Base-by-base conservation (phyloP, 345 rosid genomes). In the Acer negundo region DNA sequence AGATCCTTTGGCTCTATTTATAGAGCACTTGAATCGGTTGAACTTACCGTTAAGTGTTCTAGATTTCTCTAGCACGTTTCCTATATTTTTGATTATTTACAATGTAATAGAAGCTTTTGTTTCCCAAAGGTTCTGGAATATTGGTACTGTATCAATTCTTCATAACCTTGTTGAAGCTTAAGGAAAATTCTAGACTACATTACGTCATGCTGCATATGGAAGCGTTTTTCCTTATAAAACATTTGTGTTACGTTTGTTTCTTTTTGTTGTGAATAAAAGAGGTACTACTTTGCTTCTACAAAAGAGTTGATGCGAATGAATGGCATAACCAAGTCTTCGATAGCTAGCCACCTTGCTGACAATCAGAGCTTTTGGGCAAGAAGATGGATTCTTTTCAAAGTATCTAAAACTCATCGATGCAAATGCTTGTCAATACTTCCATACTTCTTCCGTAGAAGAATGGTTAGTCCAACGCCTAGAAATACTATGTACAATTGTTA, bases 381-480 rank as follows among this genome's bases (percentile, higher is more conserved):
- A 82, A 62, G 90, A 86, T 0, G 80, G 89, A 3, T 89, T 90
- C 87, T 84, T 86, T 61, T 63, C 82, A 6, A 82, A 79, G 78
- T 77, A 79, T 77, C 77, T 90, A 23, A 53, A 77, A 69, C 87
- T 90, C 56, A 80, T 84, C 4, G 89, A 90, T 76, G 71, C 73
- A 35, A 85, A 87, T 83, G 89, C 94, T 20, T 83, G 90, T 73
- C 72, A 85, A 7, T 79, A 80, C 82, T 89, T 90, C 67, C 86
- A 89, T 67, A 79, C 79, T 59, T 89, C 84, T 77, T 72, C 89
- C 0, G 88, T 89, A 35, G 84, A 83, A 11, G 90, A 90, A 79
- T 90, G 91, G 92, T 79, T 90, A 71, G 80, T 87, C 74, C 90
- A 80, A 82, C 85, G 92, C 12, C 69, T 90, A 72, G 94, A 90